Base-by-base conservation (phyloP, 306 rosid species). In the Corylus avellana region DNA sequence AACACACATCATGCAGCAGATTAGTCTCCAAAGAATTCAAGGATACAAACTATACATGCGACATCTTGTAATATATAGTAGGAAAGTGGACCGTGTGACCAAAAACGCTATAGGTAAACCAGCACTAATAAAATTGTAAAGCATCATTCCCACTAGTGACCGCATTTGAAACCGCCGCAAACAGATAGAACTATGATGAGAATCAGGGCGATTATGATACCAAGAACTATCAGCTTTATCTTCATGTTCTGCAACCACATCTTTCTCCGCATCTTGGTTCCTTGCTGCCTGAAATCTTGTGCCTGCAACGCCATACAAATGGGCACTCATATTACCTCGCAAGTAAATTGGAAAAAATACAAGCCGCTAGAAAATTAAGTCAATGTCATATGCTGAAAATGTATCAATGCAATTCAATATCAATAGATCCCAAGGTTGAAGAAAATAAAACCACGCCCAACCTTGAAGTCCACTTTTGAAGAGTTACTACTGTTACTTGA, bases 181-280 rank as follows among this genome's bases (percentile, higher is more conserved):
- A 83, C 50, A 0, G 99, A 90, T 80, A 91, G 78, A 39, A 91
- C 80, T 37, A 93, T 63, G 73, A 93, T 54, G 68, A 95, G 87
- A 85, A 80, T 8, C 79, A 93, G 77, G 51, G 89, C 89, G 37
- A 93, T 2, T 58, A 77, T 29, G 35, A 93, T 90, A 17, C 90
- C 96, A 29, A 87, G 81, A 78, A 88, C 96, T 55, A 91, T 84
- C 90, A 95, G 79, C 80, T 95, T 95, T 6, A 95, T 86, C 92
- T 95, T 95, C 98, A 95, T 95, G 67, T 95, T 95, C 76, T 93
- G 84, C 72, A 87, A n/a, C 99, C 99, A 95, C 99, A 95, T 95
- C 89, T 91, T 93, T 85, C 91, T 85, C 79, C 89, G 93, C 87
- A 91, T 66, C 85, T 91, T 87, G 18, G 93, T 89, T 54, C 98